These are phyloP conservation scores for Suhomyces faveliae DNA, from an alignment of 805 yeast genomes.

Conservation along the genomic window DNA sequence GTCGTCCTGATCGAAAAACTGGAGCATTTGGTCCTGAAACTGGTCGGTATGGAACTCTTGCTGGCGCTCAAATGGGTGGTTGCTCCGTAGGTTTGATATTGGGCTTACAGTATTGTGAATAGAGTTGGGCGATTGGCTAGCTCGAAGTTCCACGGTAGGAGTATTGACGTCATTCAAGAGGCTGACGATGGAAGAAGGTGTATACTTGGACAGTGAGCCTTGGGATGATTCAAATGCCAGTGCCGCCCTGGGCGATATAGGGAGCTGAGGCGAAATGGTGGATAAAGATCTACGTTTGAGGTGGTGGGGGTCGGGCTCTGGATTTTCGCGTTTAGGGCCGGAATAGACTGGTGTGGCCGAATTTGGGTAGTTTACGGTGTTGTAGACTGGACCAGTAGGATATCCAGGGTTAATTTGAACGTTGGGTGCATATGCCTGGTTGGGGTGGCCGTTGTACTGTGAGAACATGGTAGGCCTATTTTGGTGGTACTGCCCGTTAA, in stretches of 20 bases:
- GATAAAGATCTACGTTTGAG: not conserved
- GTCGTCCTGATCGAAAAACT: slow-evolving; percentile 27
- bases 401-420: too few relatives aligned
- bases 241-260: not conserved
- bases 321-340: not conserved
- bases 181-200: slow-evolving; percentile 11
- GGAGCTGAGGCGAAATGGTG: not conserved
- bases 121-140: slow-evolving; percentile 6
- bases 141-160: slow-evolving; percentile 3
- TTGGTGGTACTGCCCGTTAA: too few relatives aligned
- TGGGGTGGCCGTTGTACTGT: not conserved
- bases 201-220: slow-evolving; percentile 4
- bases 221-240: not conserved
- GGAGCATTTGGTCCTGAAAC: slow-evolving; percentile 7
- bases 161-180: slow-evolving; percentile 9
- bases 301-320: not conserved
- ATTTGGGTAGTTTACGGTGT: too few relatives aligned
- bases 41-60: not conserved
- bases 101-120: slow-evolving; percentile 1
- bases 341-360: too few relatives aligned
- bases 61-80: not conserved
- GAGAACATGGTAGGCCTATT: not conserved
- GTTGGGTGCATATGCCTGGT: too few relatives aligned
- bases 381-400: too few relatives aligned
- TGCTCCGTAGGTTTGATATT: not conserved